Evolutionary conservation across 2,329 filamentous ascomycete genomes (phyloP), one percentile per base, ranked within the genome.

Genomic region (Didymella lethalis): DNA sequence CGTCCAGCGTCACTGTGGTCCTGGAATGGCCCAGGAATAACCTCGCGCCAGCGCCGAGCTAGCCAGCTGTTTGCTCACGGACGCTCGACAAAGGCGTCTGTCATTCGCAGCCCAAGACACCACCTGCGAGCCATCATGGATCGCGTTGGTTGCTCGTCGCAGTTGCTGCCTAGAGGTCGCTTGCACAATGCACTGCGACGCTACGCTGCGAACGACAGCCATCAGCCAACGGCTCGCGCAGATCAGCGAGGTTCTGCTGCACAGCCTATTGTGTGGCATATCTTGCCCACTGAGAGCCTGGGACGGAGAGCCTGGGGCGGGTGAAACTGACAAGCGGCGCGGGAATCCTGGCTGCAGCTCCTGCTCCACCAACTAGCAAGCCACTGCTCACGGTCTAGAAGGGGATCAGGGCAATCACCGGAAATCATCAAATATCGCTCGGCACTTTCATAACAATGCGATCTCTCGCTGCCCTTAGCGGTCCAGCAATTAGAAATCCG

Each of bases 61-160:
- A 66, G 67, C 67, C 65, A 68, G 63, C 64, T 68, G 65, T 68
- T 62, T 59, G 56, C 63, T 51, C 57, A 64, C 57, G 41, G 54
- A 56, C 55, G 44, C 55, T 43, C 14, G 29, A 36, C 44, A 49
- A 48, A 58, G 56, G 54, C 57, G 57, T 51, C 44, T 62, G 63
- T 63, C 57, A 61, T 34, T 59, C 44, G 57, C 48, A 46, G 64
- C 64, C 64, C 63, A 63, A 57, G 45, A 48, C 46, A 57, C 53
- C 45, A 55, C 31, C 48, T 20, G 47, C 36, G 12, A 45, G 53
- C 25, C 41, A 25, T 6, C 25, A 23, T 41, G 20, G 38, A 25
- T 20, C 20, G 5, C 40, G 16, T 45, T 28, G 32, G 18, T 40
- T 61, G 34, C 55, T 57, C 61, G 57, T 53, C 54, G 36, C 36